These are phyloP conservation scores for Lepidium africanum DNA, from an alignment of 345 rosid species.

Conservation along the genomic window DNA sequence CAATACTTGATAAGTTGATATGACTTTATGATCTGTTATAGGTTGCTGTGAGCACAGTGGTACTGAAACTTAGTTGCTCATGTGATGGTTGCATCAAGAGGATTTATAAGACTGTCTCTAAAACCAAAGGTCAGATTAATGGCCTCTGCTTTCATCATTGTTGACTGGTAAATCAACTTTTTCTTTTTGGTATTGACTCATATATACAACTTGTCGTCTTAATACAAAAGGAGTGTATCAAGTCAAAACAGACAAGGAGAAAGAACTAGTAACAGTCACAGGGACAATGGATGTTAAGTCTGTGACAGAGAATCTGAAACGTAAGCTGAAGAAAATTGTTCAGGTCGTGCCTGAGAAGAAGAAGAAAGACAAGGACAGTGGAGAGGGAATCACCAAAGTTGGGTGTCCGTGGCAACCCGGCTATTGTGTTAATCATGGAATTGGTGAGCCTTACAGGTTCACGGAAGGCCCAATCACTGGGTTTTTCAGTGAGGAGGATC, in stretches of 20 bases:
- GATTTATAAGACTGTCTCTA: conserved; percentile 42
- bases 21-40: background rate
- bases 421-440: background rate
- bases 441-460: conserved; percentile 19
- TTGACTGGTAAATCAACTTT: background rate
- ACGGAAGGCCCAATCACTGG: conserved; percentile 5
- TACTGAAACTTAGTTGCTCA: conserved; percentile 50
- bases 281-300: conserved; percentile 68
- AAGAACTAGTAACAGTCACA: conserved; percentile 56
- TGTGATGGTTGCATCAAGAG: conserved; percentile 73
- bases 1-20: background rate
- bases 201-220: background rate
- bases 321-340: conserved; percentile 49
- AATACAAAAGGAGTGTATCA: conserved; percentile 47
- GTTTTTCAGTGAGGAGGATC: conserved; percentile 18
- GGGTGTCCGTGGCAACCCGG: conserved; percentile 8
- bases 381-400: conserved; percentile 8
- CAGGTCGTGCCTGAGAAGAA: conserved; percentile 64
- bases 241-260: conserved; percentile 40
- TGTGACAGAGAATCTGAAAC: conserved; percentile 39
- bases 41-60: conserved; percentile 54
- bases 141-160: background rate
- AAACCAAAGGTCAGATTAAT: conserved; percentile 45
- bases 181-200: background rate
- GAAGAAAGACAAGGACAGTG: conserved; percentile 31